A percentile compares a stretch with the other conserved stretches of the same genome.
These are phyloP conservation scores for Xylariaceae sp. DNA, from an alignment of 2,329 filamentous ascomycete species.

Conservation along the genomic window DNA sequence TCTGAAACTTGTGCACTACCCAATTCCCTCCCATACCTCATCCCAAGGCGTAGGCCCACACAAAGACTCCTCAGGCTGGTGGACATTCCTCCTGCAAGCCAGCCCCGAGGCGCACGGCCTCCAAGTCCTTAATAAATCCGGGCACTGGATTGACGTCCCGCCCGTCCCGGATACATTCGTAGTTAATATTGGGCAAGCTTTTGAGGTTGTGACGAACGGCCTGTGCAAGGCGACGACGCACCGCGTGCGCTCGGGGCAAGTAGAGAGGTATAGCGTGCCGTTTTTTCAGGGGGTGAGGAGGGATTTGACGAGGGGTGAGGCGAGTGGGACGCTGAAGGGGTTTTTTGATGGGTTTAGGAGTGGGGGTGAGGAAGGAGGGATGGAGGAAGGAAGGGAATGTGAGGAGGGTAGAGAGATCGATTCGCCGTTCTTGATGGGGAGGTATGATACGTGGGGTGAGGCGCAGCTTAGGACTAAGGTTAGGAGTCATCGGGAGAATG, in stretches of 20 bases:
- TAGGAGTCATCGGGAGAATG: constrained; percentile 47
- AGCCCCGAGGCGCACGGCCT: constrained; percentile 47
- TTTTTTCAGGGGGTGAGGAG: constrained; percentile 49
- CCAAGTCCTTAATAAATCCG: constrained; percentile 46
- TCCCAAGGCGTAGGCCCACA: constrained; percentile 59
- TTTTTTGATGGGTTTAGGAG: constrained; percentile 32
- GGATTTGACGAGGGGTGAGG: constrained; percentile 41
- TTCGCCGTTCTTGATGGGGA: constrained; percentile 45
- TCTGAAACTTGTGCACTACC: constrained; percentile 55
- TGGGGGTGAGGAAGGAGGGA: too few species aligned
- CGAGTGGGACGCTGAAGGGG: constrained; percentile 33
- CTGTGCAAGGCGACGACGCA: constrained; percentile 51
- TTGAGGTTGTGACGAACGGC: constrained; percentile 53
- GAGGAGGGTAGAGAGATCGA: constrained; percentile 39
- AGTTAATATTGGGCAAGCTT: constrained; percentile 56
- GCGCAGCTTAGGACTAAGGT: constrained; percentile 52
- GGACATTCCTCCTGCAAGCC: constrained; percentile 61
- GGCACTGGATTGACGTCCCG: constrained; percentile 48
- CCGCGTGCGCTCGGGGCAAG: constrained; percentile 34
- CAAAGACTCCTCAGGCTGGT: constrained; percentile 61
- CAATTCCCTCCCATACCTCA: constrained; percentile 23
- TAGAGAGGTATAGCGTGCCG: constrained; percentile 40
- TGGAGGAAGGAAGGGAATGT: constrained; percentile 28
- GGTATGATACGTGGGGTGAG: constrained; percentile 53
- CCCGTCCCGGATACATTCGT: constrained; percentile 48